Evolutionary conservation across 352 stramenopile genomes (phyloP).

Genomic region (Phytophthora melonis): DNA sequence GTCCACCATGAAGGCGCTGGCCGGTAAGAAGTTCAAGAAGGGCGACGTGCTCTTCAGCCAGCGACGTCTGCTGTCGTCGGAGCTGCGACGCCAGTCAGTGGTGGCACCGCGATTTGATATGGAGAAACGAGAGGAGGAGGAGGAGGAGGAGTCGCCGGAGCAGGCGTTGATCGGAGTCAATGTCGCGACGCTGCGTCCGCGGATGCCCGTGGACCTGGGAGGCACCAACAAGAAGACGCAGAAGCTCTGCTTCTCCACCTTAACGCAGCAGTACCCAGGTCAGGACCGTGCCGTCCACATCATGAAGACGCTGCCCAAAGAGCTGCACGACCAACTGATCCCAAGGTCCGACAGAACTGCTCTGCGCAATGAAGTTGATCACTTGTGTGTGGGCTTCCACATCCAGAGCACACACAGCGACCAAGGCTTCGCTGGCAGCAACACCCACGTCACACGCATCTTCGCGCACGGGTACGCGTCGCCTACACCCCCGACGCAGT

Average conservation of each 20-base stretch:
- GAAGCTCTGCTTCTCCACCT: conserved; percentile 56
- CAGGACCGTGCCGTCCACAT: conserved; percentile 64
- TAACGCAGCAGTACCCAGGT: conserved; percentile 53
- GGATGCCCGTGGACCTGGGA: conserved; percentile 35
- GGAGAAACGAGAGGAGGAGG: conserved; percentile 20
- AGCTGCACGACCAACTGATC: conserved; percentile 58
- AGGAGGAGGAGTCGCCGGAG: conserved; percentile 20
- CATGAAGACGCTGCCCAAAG: conserved; percentile 70
- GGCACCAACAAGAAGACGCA: conserved; percentile 51
- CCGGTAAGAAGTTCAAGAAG: conserved; percentile 54
- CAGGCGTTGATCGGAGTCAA: conserved; percentile 44
- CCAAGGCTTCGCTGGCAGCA: conserved; percentile 36
- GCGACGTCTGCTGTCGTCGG: conserved; percentile 26
- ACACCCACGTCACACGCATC: conserved; percentile 57
- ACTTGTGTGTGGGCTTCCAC: conserved; percentile 63
- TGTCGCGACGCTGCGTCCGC: conserved; percentile 37
- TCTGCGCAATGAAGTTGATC: conserved; percentile 59
- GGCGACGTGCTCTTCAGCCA: conserved; percentile 55
- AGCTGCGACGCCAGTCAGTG: conserved; percentile 41
- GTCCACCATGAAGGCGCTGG: conserved; percentile 54
- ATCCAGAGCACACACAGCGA: conserved; percentile 46
- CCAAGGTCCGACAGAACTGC: conserved; percentile 47
- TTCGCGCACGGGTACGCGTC: conserved; percentile 68
- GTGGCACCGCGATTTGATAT: conserved; percentile 27
- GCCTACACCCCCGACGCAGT: conserved; percentile 43